Base-by-base conservation (phyloP, 139 green algal genomes). In the Picochlorum costavermella region DNA sequence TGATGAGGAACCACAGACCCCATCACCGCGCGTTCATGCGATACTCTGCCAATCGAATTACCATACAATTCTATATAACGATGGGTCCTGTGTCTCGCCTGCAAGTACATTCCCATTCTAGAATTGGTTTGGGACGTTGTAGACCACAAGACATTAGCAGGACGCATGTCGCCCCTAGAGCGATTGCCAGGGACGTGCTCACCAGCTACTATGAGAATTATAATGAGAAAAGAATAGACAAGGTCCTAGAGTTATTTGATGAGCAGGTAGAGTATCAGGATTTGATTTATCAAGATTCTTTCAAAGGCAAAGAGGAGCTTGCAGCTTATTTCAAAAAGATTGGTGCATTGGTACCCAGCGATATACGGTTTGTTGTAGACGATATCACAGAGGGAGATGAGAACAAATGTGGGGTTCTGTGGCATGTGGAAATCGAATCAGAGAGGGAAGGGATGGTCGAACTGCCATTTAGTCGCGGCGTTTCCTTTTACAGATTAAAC, bases 381-480 rank as follows among this genome's bases (percentile, higher is more conserved):
- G 84, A 86, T 70, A 84, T 91, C 59, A 84, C 83, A 0, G 61
- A 70, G 0, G 78, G 70, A 0, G 83, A 88, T 46, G 14, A 56
- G 5, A 36, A 33, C 1, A 72, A 68, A 11, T 80, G 82, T 11
- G 85, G 86, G 9, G 75, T 92, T 59, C 70, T 67, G 6, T 94
- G 87, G 87, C 87, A 95, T 58, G 76, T 87, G 6, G 84, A 95
- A 66, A 65, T 85, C 30, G 67, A 80, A 9, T 53, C 46, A 6
- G 46, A 53, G 46, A 53, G 20, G n/a, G 50, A 59, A 6, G 73
- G 80, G 2, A 71, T 78, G 20, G 60, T 74, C 11, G 26, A 82
- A 43, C 86, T 95, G 60, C 88, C 88, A 25, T 95, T 94, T 70
- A 87, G 76, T 1, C 70, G 88, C 1, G 88, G 88, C 9, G 77